Percentiles rank a stretch among this genome's conserved stretches.
These are phyloP conservation scores for Ogataea degrootiae DNA, from an alignment of 805 yeast species.

Conservation along the genomic window DNA sequence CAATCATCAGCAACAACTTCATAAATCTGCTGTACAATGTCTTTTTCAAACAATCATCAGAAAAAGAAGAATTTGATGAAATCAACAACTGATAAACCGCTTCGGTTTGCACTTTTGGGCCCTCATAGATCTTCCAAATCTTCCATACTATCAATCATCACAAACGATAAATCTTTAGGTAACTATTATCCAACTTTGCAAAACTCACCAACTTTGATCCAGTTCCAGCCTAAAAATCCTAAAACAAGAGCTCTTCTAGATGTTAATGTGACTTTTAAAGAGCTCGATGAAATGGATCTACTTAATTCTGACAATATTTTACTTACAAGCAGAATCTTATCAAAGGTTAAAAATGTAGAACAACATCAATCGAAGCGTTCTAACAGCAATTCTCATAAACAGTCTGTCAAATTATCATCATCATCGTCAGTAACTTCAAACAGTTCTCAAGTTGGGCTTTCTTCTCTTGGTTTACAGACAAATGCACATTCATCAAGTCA, in stretches of 20 bases:
- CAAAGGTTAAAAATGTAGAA: constrained; percentile 5
- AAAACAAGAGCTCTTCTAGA: constrained; percentile 42
- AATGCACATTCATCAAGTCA: not conserved
- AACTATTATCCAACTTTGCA: constrained; percentile 72
- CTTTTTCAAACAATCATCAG: constrained; percentile 1
- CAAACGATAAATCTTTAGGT: constrained; percentile 37
- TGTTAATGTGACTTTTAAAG: constrained; percentile 39
- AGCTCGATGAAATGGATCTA: constrained; percentile 28
- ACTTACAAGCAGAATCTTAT: constrained; percentile 13
- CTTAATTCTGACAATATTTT: constrained; percentile 9
- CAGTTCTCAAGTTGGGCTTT: not conserved
- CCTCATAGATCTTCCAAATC: constrained; percentile 30
- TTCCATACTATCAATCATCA: constrained; percentile 26
- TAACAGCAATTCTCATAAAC: not conserved
- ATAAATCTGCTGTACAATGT: not conserved
- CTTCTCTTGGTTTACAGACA: not conserved
- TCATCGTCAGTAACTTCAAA: not conserved
- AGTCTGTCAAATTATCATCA: not conserved
- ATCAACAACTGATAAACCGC: constrained; percentile 26
- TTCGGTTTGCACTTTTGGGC: constrained; percentile 29
- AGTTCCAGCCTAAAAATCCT: constrained; percentile 41
- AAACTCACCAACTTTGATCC: constrained; percentile 54
- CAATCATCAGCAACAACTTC: too few relatives aligned
- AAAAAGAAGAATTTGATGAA: constrained; percentile 19
- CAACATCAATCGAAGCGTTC: not conserved